phyloP scores from a whole-genome alignment of 2,329 filamentous ascomycete species.

The Pseudogymnoascus sp. region DNA sequence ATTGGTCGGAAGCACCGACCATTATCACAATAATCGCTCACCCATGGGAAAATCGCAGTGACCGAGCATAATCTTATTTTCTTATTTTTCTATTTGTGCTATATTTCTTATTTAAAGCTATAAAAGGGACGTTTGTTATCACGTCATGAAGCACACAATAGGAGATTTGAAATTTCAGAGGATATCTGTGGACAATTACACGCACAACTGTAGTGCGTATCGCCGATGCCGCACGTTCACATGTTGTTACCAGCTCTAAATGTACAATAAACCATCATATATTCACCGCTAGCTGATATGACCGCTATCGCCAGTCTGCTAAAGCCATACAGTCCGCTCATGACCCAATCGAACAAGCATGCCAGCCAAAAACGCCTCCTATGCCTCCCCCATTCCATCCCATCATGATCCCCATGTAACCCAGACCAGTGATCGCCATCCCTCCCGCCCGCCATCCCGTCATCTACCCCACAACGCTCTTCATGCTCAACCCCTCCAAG shows the following conservation, averaged over 20 bases:
- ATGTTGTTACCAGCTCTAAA: neutral
- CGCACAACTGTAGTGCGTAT: neutral
- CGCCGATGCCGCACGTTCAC: neutral
- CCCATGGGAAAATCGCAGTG: neutral
- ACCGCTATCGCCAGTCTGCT: slow-evolving; percentile 1
- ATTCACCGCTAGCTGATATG: neutral
- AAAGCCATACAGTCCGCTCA: slow-evolving; percentile 4
- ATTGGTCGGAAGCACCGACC: neutral
- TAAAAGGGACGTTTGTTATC: neutral
- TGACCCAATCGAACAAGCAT: slow-evolving; percentile 6
- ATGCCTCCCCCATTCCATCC: neutral
- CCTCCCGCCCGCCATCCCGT: neutral
- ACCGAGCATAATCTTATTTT: neutral
- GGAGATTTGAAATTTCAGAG: neutral
- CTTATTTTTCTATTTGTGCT: neutral
- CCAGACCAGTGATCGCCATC: neutral
- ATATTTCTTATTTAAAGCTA: neutral
- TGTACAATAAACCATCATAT: neutral
- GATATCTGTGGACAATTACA: neutral
- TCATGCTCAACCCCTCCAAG: slow-evolving; percentile 84
- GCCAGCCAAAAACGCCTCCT: slow-evolving; percentile 5
- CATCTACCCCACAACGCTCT: slow-evolving; percentile 63
- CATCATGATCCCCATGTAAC: neutral
- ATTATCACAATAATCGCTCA: neutral
- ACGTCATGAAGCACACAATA: neutral